Conservation (phyloP, 139 green algal genomes). For the Yamagishiella unicocca region DNA sequence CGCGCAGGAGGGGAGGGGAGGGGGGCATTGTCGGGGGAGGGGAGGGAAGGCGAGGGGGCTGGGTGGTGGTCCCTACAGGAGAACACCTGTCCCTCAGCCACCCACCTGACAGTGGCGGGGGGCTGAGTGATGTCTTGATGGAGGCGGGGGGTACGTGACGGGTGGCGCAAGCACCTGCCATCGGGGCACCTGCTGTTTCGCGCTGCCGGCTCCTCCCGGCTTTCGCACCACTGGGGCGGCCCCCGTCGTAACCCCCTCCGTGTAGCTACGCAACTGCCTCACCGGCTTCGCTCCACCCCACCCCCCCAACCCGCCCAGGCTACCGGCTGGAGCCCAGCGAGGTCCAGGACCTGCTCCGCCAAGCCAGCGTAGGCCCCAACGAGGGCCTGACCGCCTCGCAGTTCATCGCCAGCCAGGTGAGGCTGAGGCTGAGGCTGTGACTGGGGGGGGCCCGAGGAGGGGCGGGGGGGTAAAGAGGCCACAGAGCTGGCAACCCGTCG, state of each 20-base stretch:
- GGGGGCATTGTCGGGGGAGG: neutral
- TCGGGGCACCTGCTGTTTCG: no score
- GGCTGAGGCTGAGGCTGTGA: neutral
- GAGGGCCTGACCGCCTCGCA: constrained; percentile 47
- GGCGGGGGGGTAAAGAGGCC: neutral
- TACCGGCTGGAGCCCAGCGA: constrained; percentile 68
- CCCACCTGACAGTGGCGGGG: no score
- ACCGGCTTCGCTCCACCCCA: neutral
- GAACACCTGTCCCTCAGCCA: no score
- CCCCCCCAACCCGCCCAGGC: constrained; percentile 41
- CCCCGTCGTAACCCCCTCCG: neutral
- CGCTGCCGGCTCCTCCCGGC: neutral
- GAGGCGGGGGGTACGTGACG: no score
- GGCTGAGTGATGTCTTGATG: no score
- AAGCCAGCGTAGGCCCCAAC: constrained; percentile 48
- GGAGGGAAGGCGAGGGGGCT: no score
- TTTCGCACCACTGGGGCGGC: neutral
- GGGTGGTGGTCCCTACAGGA: no score
- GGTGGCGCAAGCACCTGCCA: no score
- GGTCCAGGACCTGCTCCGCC: constrained; percentile 73
- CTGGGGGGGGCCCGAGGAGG: neutral
- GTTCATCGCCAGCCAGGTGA: constrained; percentile 72
- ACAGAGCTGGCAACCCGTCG: no score
- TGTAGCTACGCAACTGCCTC: no score
- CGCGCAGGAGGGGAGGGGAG: neutral